Conservation (phyloP, 441 rosid genomes). For the Aleurites moluccanus region DNA sequence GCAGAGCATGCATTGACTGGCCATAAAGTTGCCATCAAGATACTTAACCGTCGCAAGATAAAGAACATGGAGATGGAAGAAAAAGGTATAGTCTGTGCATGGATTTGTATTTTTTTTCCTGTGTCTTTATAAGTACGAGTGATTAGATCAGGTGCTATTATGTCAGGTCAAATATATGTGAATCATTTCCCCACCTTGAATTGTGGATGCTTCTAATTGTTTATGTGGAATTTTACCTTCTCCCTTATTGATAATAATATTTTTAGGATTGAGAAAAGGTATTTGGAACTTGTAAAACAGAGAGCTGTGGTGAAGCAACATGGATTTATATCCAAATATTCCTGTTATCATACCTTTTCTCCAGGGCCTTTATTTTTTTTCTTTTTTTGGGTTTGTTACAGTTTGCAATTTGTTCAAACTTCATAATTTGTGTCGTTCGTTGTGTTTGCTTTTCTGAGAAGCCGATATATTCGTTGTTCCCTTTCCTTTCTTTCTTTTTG, state of each 20-base stretch:
- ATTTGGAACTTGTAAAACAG: background rate
- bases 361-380: background rate
- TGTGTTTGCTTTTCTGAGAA: slow-evolving; percentile 6
- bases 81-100: slow-evolving; percentile 53
- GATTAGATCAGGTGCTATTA: background rate
- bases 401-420: background rate
- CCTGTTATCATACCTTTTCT: background rate
- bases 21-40: slow-evolving; percentile 95
- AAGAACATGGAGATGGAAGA: slow-evolving; percentile 94
- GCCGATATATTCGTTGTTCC: background rate
- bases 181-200: slow-evolving; percentile 2
- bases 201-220: background rate
- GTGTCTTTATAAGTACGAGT: background rate
- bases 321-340: background rate
- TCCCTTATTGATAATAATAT: background rate
- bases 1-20: slow-evolving; percentile 92
- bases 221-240: background rate
- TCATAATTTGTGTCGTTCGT: background rate
- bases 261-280: background rate
- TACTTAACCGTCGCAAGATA: slow-evolving; percentile 92
- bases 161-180: background rate
- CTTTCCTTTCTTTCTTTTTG: slow-evolving; percentile 15
- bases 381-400: background rate
- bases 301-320: background rate
- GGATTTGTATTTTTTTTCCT: background rate